These are phyloP conservation scores for Cladosporium colombiae DNA, from an alignment of 2,329 filamentous ascomycete genomes.

Conservation along the genomic window DNA sequence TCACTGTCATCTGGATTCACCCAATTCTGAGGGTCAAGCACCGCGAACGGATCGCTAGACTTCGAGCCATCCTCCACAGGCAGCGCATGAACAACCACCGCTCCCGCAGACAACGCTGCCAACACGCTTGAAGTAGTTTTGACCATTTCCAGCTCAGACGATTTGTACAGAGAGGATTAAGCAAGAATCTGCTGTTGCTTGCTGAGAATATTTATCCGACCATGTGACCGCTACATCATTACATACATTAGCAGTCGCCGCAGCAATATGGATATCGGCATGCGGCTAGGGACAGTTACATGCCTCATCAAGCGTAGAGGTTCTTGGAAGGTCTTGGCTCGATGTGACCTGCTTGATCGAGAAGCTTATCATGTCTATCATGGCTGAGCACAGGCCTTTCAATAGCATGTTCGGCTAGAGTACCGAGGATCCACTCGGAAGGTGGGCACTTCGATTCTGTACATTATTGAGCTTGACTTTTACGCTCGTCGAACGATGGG, in stretches of 20 bases:
- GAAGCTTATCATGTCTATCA: slow-evolving; percentile 21
- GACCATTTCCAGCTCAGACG: neutral
- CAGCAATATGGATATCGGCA: neutral
- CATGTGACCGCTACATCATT: neutral
- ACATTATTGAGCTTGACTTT: neutral
- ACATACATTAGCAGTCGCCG: neutral
- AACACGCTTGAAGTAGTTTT: neutral
- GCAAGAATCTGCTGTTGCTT: neutral
- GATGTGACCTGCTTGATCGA: slow-evolving; percentile 19
- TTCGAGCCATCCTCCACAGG: slow-evolving; percentile 7
- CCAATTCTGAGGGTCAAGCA: slow-evolving; percentile 56
- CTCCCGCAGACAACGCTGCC: slow-evolving; percentile 9
- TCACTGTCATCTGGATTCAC: slow-evolving; percentile 51
- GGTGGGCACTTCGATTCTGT: neutral
- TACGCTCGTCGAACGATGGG: neutral
- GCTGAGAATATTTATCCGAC: neutral
- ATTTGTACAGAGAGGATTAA: neutral
- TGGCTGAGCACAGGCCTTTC: neutral
- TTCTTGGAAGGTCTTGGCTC: slow-evolving; percentile 17
- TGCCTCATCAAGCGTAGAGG: slow-evolving; percentile 16
- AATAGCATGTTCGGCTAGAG: neutral
- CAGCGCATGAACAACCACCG: neutral
- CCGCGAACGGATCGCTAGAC: slow-evolving; percentile 46
- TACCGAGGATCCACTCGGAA: neutral
- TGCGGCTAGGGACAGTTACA: slow-evolving; percentile 9